Percentiles rank a stretch among this genome's conserved stretches.
Evolutionary conservation across 768 basidiomycete species (phyloP).

Genomic region (Panus rudis): DNA sequence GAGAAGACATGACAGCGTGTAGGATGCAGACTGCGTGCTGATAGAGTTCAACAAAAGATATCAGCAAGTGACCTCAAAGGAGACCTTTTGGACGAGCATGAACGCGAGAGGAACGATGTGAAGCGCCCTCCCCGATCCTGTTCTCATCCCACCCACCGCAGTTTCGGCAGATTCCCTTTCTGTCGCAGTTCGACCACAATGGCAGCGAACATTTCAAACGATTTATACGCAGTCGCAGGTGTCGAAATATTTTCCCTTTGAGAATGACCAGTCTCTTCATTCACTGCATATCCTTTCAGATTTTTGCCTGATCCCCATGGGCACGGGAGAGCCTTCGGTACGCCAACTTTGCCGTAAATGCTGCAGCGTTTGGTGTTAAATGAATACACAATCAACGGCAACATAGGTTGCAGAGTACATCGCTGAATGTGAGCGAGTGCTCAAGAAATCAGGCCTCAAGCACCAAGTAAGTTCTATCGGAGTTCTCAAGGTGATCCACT

Average conservation of each 20-base stretch:
- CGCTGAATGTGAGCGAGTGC: conserved; percentile 75
- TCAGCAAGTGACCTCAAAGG: too few relatives aligned
- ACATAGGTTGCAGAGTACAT: conserved; percentile 67
- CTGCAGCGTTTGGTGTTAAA: not conserved
- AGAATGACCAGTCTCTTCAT: not conserved
- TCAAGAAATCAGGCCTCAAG: conserved; percentile 75
- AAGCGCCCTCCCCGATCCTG: too few relatives aligned
- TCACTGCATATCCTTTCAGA: conserved; percentile 35
- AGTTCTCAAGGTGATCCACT: not conserved
- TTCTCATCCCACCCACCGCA: too few relatives aligned
- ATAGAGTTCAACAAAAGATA: too few relatives aligned
- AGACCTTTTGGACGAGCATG: too few relatives aligned
- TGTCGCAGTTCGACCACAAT: conserved; percentile 3
- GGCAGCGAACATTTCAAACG: conserved; percentile 6
- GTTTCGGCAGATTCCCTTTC: too few relatives aligned
- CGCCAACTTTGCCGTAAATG: conserved; percentile 10
- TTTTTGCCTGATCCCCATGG: conserved; percentile 86
- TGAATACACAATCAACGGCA: conserved; percentile 12
- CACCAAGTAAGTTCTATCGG: conserved; percentile 54
- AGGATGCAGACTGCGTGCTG: too few relatives aligned
- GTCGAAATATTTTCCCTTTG: conserved; percentile 3
- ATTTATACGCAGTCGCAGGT: conserved; percentile 45
- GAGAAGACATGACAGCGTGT: conserved; percentile 3
- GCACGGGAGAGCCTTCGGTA: conserved; percentile 68
- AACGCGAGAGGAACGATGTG: too few relatives aligned